Evolutionary conservation across 108 stramenopile species (phyloP), one percentile per base, ranked within the genome.

Genomic region (Parietichytrium sp.): DNA sequence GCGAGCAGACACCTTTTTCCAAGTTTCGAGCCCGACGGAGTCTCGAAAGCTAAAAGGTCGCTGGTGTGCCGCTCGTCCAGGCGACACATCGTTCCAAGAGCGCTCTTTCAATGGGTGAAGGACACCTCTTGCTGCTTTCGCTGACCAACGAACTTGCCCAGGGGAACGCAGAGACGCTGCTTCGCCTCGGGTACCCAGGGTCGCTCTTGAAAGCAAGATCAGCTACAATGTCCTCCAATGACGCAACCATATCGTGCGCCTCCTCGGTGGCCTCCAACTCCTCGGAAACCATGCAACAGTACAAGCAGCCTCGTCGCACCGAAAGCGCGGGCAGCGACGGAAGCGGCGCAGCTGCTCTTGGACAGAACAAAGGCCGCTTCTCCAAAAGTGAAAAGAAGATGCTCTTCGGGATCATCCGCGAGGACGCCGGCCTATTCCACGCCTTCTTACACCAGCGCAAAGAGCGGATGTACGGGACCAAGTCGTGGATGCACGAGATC

Each of bases 401-500:
- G 15, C 61, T 72, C 3, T 72, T 72, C 61, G n/a, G 61, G 20
- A 33, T 72, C 4, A 72, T 72, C 3, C 61, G 61, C 42, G 61
- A 72, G 25, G 61, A 72, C 42, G 61, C 36, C 10, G 61, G 61
- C 29, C 61, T 72, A n/a, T 72, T 72, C 61, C 61, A 72, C 29
- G 36, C 61, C 38, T 72, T 72, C 33, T 42, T 72, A 10, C 61
- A 72, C 42, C 61, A 72, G 42, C 61, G 61, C 42, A 72, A 72
- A 42, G 61, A 72, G 42, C 61, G 61, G 38, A 72, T 72, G 61
- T 72, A 72, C 61, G 61, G 61, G 38, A 72, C 61, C 0, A 72
- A 72, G 61, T 23, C 20, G 23, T 72, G 61, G 61, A 72, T 72
- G 61, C 61, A 72, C 61, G 61, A 72, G 42, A 72, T 72, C 42